Evolutionary conservation across 805 yeast species (phyloP).

Genomic region (Starmerella apicola): DNA sequence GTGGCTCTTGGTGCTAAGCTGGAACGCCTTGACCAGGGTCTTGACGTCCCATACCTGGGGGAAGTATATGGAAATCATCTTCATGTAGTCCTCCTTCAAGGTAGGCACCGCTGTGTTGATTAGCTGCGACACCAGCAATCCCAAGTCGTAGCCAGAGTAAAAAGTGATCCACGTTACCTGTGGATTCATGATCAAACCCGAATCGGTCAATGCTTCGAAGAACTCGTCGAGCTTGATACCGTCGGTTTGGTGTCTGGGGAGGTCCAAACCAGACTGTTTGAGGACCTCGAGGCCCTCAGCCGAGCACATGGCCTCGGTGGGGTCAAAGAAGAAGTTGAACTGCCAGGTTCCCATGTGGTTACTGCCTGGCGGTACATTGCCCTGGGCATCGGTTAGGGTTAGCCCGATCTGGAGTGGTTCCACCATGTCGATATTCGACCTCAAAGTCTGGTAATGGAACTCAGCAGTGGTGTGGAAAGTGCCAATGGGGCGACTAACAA

Average conservation of each 20-base stretch:
- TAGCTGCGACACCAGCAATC: slow-evolving; percentile 68
- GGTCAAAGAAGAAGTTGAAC: slow-evolving; percentile 77
- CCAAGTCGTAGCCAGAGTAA: slow-evolving; percentile 91
- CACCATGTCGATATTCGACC: slow-evolving; percentile 79
- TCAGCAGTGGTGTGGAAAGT: slow-evolving; percentile 78
- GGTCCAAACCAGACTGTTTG: slow-evolving; percentile 71
- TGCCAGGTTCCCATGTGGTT: slow-evolving; percentile 79
- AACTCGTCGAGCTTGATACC: slow-evolving; percentile 75
- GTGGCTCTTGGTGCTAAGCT: slow-evolving; percentile 27
- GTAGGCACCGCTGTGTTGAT: slow-evolving; percentile 67
- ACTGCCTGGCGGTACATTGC: slow-evolving; percentile 47
- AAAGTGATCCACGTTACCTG: slow-evolving; percentile 78
- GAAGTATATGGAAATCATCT: slow-evolving; percentile 59
- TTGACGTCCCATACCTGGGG: slow-evolving; percentile 80
- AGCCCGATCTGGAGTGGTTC: slow-evolving; percentile 79
- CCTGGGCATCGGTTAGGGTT: slow-evolving; percentile 55
- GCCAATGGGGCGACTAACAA: slow-evolving; percentile 92
- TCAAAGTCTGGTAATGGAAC: slow-evolving; percentile 89
- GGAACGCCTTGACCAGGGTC: slow-evolving; percentile 29
- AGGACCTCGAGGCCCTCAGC: slow-evolving; percentile 72
- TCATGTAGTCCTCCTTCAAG: slow-evolving; percentile 62
- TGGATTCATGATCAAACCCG: slow-evolving; percentile 68
- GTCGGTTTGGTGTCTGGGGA: slow-evolving; percentile 53
- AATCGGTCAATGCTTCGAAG: slow-evolving; percentile 71
- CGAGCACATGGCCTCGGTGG: slow-evolving; percentile 67